phyloP scores from a whole-genome alignment of 345 rosid species.

The Camelina sativa region DNA sequence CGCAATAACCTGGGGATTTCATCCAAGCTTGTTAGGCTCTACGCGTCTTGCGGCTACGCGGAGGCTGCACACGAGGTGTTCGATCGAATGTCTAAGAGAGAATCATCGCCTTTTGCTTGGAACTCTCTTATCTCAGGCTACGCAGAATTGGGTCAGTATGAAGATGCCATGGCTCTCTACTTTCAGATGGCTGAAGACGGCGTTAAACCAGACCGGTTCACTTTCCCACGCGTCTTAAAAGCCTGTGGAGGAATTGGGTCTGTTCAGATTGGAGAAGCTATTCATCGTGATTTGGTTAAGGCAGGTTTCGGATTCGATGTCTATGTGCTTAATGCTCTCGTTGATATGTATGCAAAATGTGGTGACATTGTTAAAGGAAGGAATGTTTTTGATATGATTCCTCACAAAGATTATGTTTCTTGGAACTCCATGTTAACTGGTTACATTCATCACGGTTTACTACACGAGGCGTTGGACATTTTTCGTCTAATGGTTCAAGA shows the following conservation, averaged over 20 bases:
- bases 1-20: constrained; percentile 61
- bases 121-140: constrained; percentile 88
- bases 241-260: constrained; percentile 88
- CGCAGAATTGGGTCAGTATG: constrained; percentile 62
- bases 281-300: constrained; percentile 76
- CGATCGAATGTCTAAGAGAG: constrained; percentile 70
- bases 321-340: constrained; percentile 76
- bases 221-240: constrained; percentile 81
- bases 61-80: constrained; percentile 76
- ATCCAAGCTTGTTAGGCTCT: constrained; percentile 66
- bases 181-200: constrained; percentile 93
- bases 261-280: constrained; percentile 68
- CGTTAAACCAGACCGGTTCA: constrained; percentile 72
- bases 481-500: constrained; percentile 60
- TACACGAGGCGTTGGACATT: constrained; percentile 54
- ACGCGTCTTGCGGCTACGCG: constrained; percentile 55
- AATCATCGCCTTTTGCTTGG: constrained; percentile 73
- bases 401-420: constrained; percentile 57
- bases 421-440: constrained; percentile 83
- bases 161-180: constrained; percentile 83
- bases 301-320: constrained; percentile 65
- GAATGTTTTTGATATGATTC: constrained; percentile 68
- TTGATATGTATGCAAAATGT: constrained; percentile 91
- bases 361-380: constrained; percentile 84
- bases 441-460: constrained; percentile 67